phyloP scores from a whole-genome alignment of 352 stramenopile genomes.

The Phytophthora sojae region DNA sequence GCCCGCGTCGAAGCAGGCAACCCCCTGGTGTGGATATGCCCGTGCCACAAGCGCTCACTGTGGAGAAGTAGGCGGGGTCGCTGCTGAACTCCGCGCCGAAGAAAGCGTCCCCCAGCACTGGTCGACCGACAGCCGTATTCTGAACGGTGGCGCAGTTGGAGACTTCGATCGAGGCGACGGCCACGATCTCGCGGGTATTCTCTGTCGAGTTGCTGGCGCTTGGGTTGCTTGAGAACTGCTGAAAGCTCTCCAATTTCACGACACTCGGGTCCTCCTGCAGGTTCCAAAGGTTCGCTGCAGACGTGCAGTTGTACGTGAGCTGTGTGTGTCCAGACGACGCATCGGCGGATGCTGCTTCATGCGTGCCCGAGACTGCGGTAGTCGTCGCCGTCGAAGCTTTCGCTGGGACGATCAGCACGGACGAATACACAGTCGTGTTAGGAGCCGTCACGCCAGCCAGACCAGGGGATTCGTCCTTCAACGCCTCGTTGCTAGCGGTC shows the following conservation, averaged over 20 bases:
- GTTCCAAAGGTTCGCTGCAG: constrained; percentile 11
- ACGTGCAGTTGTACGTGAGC: constrained; percentile 26
- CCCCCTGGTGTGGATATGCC: not conserved
- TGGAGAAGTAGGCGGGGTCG: not conserved
- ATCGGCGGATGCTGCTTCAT: not conserved
- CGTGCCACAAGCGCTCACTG: not conserved
- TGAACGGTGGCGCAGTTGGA: not conserved
- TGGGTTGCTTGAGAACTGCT: not conserved
- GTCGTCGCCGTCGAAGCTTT: not conserved
- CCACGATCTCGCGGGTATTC: constrained; percentile 1
- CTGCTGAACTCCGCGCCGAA: not conserved
- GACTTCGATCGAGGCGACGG: not conserved
- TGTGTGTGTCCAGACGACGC: not conserved
- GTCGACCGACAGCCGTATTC: not conserved
- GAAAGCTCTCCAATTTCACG: constrained; percentile 1
- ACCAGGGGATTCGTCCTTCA: constrained; percentile 1
- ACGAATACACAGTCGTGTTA: not conserved
- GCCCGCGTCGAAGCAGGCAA: not conserved
- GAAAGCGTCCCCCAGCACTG: not conserved
- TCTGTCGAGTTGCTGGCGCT: not conserved
- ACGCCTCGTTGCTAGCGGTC: not conserved
- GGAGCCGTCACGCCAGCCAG: not conserved
- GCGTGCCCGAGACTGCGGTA: not conserved
- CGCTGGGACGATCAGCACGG: not conserved
- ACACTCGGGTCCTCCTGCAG: constrained; percentile 5